Evolutionary conservation across 176 grass and related monocot species (phyloP).

Genomic region (sorghum (Sorghum bicolor)): DNA sequence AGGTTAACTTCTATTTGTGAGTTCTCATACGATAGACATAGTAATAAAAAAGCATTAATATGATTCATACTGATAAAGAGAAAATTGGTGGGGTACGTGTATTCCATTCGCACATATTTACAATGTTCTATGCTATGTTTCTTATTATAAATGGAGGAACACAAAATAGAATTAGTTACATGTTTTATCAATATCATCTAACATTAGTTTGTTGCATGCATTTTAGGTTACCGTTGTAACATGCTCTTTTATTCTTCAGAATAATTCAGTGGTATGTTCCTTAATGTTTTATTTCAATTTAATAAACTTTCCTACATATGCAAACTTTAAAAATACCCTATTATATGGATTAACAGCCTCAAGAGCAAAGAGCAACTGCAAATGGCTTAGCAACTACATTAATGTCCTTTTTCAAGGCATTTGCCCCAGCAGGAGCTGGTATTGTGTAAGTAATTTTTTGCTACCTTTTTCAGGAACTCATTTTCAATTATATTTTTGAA

Average conservation of each 20-base stretch:
- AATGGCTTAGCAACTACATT: slow-evolving; percentile 50
- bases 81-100: not conserved
- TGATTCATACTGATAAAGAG: not conserved
- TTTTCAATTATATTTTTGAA: not conserved
- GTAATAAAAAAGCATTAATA: not conserved
- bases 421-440: slow-evolving; percentile 52
- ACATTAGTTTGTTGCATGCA: not conserved
- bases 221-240: slow-evolving; percentile 47
- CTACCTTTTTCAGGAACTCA: not conserved
- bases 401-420: slow-evolving; percentile 58
- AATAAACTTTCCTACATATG: not conserved
- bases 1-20: too few relatives aligned
- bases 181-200: not conserved
- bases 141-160: not conserved
- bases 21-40: too few relatives aligned
- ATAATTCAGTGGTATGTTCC: slow-evolving; percentile 49
- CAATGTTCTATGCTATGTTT: not conserved
- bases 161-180: not conserved
- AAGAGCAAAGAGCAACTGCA: slow-evolving; percentile 52
- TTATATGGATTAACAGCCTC: slow-evolving; percentile 26
- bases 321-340: not conserved
- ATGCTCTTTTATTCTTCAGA: slow-evolving; percentile 41
- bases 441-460: slow-evolving; percentile 34
- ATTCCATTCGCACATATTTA: not conserved
- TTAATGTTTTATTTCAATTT: not conserved